phyloP scores from a whole-genome alignment of 2,329 filamentous ascomycete genomes.

The Knoxdaviesia capensis region DNA sequence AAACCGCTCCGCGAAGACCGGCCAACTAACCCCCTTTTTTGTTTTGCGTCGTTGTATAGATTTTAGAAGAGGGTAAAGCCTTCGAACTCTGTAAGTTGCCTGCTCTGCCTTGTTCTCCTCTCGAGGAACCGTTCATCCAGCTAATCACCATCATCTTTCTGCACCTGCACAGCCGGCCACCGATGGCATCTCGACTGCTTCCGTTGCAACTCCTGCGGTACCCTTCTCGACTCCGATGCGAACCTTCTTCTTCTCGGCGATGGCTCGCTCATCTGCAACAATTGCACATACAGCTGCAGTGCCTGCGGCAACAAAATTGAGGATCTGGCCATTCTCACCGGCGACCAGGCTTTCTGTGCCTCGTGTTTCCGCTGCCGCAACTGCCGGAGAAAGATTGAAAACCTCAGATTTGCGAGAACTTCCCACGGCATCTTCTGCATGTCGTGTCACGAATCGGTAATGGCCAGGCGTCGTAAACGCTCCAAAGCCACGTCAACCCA shows the following conservation, averaged over 20 bases:
- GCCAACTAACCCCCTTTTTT: conserved; percentile 4
- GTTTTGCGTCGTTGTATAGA: conserved; percentile 29
- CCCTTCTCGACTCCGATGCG: conserved; percentile 91
- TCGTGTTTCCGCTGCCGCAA: conserved; percentile 95
- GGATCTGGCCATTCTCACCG: conserved; percentile 88
- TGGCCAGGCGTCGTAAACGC: conserved; percentile 80
- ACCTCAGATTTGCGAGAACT: conserved; percentile 88
- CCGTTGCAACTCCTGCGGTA: conserved; percentile 87
- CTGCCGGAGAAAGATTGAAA: conserved; percentile 97
- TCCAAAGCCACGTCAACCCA: conserved; percentile 40
- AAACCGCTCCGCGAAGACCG: neutral
- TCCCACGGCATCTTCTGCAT: conserved; percentile 99
- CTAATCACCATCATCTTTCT: neutral
- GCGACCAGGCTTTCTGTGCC: conserved; percentile 93
- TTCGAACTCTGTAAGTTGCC: conserved; percentile 69
- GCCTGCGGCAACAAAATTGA: conserved; percentile 96
- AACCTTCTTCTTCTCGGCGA: conserved; percentile 94
- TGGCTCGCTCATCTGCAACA: conserved; percentile 95
- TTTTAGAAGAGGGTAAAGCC: conserved; percentile 94
- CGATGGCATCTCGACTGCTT: conserved; percentile 99
- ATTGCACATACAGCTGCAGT: conserved; percentile 97
- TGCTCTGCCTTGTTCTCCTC: conserved; percentile 2
- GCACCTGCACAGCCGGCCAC: conserved; percentile 49
- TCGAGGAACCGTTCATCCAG: neutral
- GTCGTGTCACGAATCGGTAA: conserved; percentile 92